Evolutionary conservation across 208 protist genomes (phyloP), one percentile per base, ranked within the genome.

Genomic region (Novymonas esmeraldas): DNA sequence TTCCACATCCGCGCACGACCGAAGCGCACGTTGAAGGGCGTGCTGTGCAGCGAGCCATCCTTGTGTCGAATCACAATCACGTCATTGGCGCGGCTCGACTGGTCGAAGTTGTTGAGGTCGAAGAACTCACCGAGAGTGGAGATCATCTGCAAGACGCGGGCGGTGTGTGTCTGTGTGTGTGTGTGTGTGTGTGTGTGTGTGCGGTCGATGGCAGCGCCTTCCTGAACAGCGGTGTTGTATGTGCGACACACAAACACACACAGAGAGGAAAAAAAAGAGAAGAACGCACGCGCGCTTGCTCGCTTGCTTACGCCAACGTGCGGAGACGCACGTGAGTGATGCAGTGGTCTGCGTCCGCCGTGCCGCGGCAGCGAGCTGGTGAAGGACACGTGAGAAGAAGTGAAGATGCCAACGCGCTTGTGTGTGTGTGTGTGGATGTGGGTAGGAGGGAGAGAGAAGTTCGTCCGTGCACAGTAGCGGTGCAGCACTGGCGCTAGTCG

Each of bases 11-110:
- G 95, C 2, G 96, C 73, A 20, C 97, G 95, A 13, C 98, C 98
- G 70, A 99, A 99, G 33, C 98, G 92, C 14, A 99, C 94, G 66
- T 99, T 98, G 75, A 99, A 99, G 2, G 98, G 97, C 0, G 95
- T 98, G 69, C 85, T 95, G 33, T 89, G 86, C 10, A 99, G 68
- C 3, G 87, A 81, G 50, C 98, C 98, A 79, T 99, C 96, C 9
- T 82, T 72, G 66, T 99, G 98, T 22, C 92, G 82, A 5, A 99
- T 84, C 0, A 99, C 97, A 45, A 99, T 93, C 20, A 99, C 94
- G 69, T 99, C 98, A 51, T 99, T 99, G 10, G 98, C 97, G 20
- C 97, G 86, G 70, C 93, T 97, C 13, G 78, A 80, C 64, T 93
- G 85, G 51, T 95, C 90, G 16, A 95, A 79, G 64, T 93, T 64